A percentile compares a stretch with the other conserved stretches of the same genome.
phyloP scores from a whole-genome alignment of 2,329 filamentous ascomycete genomes.

The Keithomyces neogunnii region DNA sequence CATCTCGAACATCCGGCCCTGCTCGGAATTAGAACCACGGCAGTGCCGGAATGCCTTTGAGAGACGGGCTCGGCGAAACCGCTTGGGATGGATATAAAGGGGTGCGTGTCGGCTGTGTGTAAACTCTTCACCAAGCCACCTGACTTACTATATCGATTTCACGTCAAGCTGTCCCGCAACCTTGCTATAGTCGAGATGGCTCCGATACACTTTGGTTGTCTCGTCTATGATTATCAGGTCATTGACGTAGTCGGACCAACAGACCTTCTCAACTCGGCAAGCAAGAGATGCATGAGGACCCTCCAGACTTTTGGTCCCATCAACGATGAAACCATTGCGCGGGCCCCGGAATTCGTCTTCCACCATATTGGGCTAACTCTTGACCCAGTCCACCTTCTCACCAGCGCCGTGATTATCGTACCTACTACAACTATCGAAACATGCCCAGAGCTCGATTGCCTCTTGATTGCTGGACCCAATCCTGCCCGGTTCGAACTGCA shows the following conservation, averaged over 20 bases:
- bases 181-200: constrained; percentile 7
- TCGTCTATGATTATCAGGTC: constrained; percentile 22
- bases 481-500: constrained; percentile 16
- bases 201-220: constrained; percentile 16
- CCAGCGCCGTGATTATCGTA: constrained; percentile 10
- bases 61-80: too few relatives aligned
- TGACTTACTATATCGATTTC: background rate
- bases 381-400: constrained; percentile 16
- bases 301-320: constrained; percentile 11
- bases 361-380: constrained; percentile 24
- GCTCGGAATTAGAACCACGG: background rate
- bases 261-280: constrained; percentile 20
- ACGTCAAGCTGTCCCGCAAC: background rate
- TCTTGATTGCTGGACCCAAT: constrained; percentile 25
- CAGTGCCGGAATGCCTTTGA: too few relatives aligned
- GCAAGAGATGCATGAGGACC: constrained; percentile 9
- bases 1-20: background rate
- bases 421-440: constrained; percentile 23
- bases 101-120: background rate
- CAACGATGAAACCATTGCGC: constrained; percentile 11
- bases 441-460: constrained; percentile 26
- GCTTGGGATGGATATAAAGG: too few relatives aligned
- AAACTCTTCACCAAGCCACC: background rate
- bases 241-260: constrained; percentile 22
- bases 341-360: constrained; percentile 20